These are phyloP conservation scores for Sporothrix brasiliensis DNA, from an alignment of 2,329 filamentous ascomycete species.

Conservation along the genomic window DNA sequence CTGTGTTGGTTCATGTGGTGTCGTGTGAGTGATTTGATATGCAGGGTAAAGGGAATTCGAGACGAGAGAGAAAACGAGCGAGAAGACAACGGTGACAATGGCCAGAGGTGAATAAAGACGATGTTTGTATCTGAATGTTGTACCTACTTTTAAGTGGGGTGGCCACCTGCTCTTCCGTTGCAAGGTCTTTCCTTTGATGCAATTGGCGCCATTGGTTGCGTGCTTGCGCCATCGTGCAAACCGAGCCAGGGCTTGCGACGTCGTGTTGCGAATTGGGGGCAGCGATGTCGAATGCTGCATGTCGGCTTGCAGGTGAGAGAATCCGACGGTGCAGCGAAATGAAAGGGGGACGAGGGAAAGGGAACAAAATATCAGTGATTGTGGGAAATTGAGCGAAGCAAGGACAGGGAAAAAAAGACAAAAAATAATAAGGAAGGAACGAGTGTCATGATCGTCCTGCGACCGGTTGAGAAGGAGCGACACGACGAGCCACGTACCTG, in stretches of 20 bases:
- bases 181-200: conserved; percentile 27
- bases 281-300: conserved; percentile 22
- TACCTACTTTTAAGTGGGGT: not conserved
- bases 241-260: conserved; percentile 26
- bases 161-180: not conserved
- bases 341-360: not conserved
- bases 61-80: not conserved
- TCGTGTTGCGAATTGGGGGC: conserved; percentile 31
- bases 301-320: not conserved
- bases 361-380: not conserved
- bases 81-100: no score
- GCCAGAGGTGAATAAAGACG: not conserved
- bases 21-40: not conserved
- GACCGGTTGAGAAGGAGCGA: not conserved
- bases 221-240: conserved; percentile 31
- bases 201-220: conserved; percentile 32
- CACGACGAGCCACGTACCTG: not conserved
- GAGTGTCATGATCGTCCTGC: conserved; percentile 20
- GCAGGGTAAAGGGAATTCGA: not conserved
- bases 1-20: not conserved
- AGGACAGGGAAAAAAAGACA: not conserved
- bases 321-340: not conserved
- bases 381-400: not conserved
- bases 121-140: no score
- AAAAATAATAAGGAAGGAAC: not conserved